Evolutionary conservation across 192 early-diverging fungal genomes (phyloP).

Genomic region (Funneliformis geosporum): DNA sequence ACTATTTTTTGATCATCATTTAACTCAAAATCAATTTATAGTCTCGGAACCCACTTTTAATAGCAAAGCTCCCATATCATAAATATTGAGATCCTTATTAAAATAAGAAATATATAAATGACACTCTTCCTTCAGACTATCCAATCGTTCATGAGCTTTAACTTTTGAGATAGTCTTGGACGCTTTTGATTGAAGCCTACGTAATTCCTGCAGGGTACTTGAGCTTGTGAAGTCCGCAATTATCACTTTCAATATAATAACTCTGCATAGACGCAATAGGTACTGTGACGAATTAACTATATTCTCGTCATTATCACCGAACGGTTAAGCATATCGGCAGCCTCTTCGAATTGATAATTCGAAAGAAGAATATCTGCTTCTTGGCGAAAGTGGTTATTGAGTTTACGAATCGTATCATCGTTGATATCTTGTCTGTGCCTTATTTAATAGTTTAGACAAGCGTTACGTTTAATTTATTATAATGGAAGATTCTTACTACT

Average conservation of each 20-base stretch:
- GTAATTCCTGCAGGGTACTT: not conserved
- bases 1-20: too few species aligned
- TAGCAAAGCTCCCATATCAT: not conserved
- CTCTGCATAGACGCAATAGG: not conserved
- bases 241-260: not conserved
- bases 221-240: not conserved
- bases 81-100: not conserved
- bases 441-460: not conserved
- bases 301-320: not conserved
- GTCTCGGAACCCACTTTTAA: too few species aligned
- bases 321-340: not conserved
- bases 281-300: not conserved
- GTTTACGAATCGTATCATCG: not conserved
- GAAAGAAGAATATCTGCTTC: not conserved
- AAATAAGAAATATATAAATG: too few species aligned
- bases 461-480: not conserved
- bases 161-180: not conserved
- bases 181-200: not conserved
- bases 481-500: too few species aligned
- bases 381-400: not conserved
- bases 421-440: constrained; percentile 21
- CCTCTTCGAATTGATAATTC: not conserved
- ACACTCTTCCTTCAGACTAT: too few species aligned
- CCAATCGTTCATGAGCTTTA: not conserved
- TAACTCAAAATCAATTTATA: too few species aligned